Evolutionary conservation across 768 basidiomycete genomes (phyloP).

Genomic region (Leccinum aurantiacum): DNA sequence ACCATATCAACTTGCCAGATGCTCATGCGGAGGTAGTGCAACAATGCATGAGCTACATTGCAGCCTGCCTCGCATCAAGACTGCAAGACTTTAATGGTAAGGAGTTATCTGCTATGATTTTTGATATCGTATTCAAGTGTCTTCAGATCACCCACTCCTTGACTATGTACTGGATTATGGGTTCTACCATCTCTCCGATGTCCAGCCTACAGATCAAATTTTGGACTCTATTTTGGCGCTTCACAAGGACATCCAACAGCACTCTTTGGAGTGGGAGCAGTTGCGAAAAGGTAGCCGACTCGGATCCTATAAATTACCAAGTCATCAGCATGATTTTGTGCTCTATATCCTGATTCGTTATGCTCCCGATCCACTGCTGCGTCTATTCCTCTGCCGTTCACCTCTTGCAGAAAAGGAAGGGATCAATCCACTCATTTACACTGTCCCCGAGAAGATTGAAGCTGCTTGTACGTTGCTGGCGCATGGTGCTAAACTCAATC

Average conservation of each 20-base stretch:
- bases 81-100: not conserved
- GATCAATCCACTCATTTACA: not conserved
- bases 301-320: rapidly evolving
- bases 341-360: not conserved
- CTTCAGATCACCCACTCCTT: not conserved
- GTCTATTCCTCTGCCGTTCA: not conserved
- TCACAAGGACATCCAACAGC: not conserved
- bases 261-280: not conserved
- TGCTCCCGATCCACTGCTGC: not conserved
- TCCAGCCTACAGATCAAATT: not conserved
- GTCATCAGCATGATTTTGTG: not conserved
- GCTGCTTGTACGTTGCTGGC: not conserved
- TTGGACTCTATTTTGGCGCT: not conserved
- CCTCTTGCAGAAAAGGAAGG: not conserved
- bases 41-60: not conserved
- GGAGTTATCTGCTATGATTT: not conserved
- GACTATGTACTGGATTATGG: not conserved
- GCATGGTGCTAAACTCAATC: not conserved
- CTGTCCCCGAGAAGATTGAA: not conserved
- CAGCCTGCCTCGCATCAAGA: not conserved
- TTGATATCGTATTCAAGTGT: not conserved
- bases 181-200: not conserved
- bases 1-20: not conserved
- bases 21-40: not conserved
- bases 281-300: not conserved